Conservation (phyloP, 305 asterid species). For the Solanum hybrid region DNA sequence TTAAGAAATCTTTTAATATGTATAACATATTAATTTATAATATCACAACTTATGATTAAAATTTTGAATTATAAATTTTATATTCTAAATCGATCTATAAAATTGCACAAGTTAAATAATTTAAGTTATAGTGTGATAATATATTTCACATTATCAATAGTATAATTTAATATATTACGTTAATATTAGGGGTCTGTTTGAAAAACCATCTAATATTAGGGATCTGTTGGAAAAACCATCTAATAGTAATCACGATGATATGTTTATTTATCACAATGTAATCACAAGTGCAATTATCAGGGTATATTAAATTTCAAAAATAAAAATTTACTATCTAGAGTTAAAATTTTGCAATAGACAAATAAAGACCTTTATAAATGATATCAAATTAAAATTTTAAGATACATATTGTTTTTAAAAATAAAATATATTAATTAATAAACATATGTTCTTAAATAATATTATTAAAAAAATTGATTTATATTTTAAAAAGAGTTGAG, state of each 20-base stretch:
- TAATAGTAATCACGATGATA: background rate
- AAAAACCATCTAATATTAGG: background rate
- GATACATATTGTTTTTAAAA: no score
- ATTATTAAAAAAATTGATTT: background rate
- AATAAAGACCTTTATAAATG: no score
- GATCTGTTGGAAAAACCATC: background rate
- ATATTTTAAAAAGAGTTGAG: no score
- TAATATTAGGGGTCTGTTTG: background rate
- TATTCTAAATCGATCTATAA: no score
- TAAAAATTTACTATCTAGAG: background rate
- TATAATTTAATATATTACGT: no score
- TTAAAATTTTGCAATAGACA: background rate
- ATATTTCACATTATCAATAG: background rate
- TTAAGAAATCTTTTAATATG: background rate
- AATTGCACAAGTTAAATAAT: background rate
- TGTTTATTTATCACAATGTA: no score
- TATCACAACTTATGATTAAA: background rate
- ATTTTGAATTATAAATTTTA: background rate
- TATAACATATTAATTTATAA: no score
- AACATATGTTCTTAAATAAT: no score
- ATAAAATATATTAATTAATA: no score
- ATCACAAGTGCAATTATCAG: no score
- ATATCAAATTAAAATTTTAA: background rate
- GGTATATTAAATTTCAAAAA: no score
- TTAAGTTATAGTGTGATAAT: background rate